phyloP scores from a whole-genome alignment of 1,284 basidiomycete species.

The Hypsizygus ulmarius region DNA sequence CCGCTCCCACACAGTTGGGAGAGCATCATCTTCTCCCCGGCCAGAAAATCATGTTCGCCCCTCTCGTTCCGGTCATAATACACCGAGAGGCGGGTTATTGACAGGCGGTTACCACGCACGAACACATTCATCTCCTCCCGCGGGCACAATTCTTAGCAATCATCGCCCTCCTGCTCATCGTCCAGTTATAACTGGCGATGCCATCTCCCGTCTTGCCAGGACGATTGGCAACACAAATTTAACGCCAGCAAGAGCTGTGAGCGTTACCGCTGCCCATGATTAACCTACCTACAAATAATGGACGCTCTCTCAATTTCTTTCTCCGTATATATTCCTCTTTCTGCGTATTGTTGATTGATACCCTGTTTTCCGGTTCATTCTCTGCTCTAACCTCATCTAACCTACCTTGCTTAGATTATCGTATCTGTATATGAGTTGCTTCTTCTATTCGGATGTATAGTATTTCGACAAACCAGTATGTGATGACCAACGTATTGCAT shows the following conservation, averaged over 20 bases:
- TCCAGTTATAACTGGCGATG: conserved; percentile 66
- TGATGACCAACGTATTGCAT: neutral
- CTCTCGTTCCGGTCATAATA: conserved; percentile 26
- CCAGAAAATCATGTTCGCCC: conserved; percentile 28
- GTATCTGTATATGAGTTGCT: conserved; percentile 12
- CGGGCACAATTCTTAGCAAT: conserved; percentile 25
- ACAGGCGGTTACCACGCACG: conserved; percentile 11
- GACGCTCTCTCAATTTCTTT: neutral
- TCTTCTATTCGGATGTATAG: conserved; percentile 19
- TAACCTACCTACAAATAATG: conserved; percentile 3
- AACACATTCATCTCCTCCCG: conserved; percentile 53
- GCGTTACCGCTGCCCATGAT: conserved; percentile 17
- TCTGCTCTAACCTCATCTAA: conserved; percentile 4
- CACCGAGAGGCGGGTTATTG: conserved; percentile 9
- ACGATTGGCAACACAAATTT: conserved; percentile 43
- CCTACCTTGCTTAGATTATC: conserved; percentile 1
- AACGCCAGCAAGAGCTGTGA: conserved; percentile 16
- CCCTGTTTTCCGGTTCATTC: conserved; percentile 9
- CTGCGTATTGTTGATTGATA: conserved; percentile 9
- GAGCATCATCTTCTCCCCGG: conserved; percentile 29
- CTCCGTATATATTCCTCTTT: neutral
- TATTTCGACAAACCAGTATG: conserved; percentile 8
- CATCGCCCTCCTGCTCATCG: conserved; percentile 45
- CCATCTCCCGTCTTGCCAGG: conserved; percentile 58
- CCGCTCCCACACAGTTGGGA: conserved; percentile 53